Percentiles rank a stretch among this genome's conserved stretches.
These are phyloP conservation scores for Nakazawaea wyomingensis DNA, from an alignment of 805 yeast species.

Conservation along the genomic window DNA sequence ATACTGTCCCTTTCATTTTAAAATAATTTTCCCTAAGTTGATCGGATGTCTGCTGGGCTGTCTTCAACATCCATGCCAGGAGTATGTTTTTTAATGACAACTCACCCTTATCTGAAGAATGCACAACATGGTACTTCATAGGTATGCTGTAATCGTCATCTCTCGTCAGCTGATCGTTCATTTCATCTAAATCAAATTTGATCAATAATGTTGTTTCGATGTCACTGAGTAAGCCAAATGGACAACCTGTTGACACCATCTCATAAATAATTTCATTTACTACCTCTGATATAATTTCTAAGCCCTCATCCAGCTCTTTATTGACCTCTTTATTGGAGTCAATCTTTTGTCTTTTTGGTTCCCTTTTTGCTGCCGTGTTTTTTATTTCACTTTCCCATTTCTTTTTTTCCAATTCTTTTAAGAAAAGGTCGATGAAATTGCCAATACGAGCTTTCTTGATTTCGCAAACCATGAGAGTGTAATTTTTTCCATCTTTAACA, in stretches of 20 bases:
- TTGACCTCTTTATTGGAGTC: too few relatives aligned
- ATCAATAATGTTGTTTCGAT: background rate
- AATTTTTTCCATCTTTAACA: background rate
- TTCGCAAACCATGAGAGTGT: background rate
- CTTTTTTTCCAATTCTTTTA: background rate
- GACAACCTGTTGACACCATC: background rate
- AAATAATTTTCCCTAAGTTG: background rate
- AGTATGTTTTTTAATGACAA: background rate
- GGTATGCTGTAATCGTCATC: too few relatives aligned
- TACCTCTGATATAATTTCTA: too few relatives aligned
- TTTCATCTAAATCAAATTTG: background rate
- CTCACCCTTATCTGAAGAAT: background rate
- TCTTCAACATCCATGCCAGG: background rate
- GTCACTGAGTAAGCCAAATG: background rate
- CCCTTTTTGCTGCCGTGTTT: too few relatives aligned
- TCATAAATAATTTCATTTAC: background rate
- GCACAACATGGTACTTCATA: background rate
- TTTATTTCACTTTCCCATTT: background rate
- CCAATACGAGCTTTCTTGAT: background rate
- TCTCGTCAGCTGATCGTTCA: too few relatives aligned
- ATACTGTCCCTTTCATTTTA: background rate
- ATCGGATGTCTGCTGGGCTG: background rate
- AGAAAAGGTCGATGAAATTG: background rate
- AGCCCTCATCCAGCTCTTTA: too few relatives aligned
- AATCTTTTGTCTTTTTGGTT: too few relatives aligned